Evolutionary conservation across 139 green algal genomes (phyloP).

Genomic region (Picochlorum sp.): DNA sequence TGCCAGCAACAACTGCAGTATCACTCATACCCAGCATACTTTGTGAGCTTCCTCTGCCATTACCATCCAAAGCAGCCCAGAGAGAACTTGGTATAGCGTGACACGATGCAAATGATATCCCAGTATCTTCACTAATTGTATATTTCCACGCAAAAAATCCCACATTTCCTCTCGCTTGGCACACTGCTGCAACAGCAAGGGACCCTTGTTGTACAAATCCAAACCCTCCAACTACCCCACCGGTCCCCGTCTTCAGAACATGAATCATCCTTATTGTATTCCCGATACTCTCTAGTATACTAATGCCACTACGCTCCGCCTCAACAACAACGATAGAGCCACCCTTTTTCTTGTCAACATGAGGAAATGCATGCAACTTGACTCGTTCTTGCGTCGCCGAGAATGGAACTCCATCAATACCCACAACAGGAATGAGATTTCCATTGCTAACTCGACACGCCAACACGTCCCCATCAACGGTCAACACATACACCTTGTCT

Average conservation of each 20-base stretch:
- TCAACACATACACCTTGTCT: slow-evolving; percentile 14
- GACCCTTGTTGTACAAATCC: slow-evolving; percentile 11
- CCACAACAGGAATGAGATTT: background rate
- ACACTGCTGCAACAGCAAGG: slow-evolving; percentile 13
- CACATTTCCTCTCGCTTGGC: slow-evolving; percentile 27
- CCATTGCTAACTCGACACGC: slow-evolving; percentile 17
- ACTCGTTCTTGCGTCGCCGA: slow-evolving; percentile 12
- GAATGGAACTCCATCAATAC: background rate
- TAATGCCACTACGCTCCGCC: slow-evolving; percentile 13
- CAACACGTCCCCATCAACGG: slow-evolving; percentile 16
- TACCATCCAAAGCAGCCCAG: slow-evolving; percentile 24
- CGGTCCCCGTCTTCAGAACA: slow-evolving; percentile 7
- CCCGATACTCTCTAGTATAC: slow-evolving; percentile 13
- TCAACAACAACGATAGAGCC: slow-evolving; percentile 19
- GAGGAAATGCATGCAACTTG: slow-evolving; percentile 14
- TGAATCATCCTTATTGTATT: slow-evolving; percentile 2
- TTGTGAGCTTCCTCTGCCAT: slow-evolving; percentile 2
- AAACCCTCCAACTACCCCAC: slow-evolving; percentile 11
- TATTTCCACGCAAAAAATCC: slow-evolving; percentile 15
- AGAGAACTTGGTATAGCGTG: slow-evolving; percentile 4
- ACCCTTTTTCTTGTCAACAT: slow-evolving; percentile 4
- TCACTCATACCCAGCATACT: slow-evolving; percentile 16
- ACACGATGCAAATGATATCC: slow-evolving; percentile 12
- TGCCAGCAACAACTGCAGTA: slow-evolving; percentile 9
- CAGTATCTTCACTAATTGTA: slow-evolving; percentile 3